Percentiles rank a stretch among this genome's conserved stretches.
Conservation (phyloP, 1,139 yeast genomes). For the Ogataea hybrid region DNA sequence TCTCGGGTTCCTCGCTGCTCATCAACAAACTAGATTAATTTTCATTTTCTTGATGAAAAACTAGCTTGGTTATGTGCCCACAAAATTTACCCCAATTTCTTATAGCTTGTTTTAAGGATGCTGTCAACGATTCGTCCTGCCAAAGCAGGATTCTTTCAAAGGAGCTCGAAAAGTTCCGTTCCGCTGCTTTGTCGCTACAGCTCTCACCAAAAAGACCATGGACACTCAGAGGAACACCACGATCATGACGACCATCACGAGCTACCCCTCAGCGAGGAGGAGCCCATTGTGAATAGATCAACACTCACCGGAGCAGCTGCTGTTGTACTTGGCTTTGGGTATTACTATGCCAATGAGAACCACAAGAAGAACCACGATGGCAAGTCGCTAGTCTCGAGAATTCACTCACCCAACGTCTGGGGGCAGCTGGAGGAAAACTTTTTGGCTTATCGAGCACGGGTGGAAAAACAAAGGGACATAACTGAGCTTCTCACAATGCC, state of each 20-base stretch:
- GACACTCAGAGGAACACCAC: conserved; percentile 2
- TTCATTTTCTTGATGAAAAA: not conserved
- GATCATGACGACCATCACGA: conserved; percentile 22
- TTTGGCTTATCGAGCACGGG: conserved; percentile 26
- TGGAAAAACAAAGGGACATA: conserved; percentile 24
- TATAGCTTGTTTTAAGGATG: not conserved
- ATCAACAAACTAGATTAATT: conserved; percentile 3
- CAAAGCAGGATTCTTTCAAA: not conserved
- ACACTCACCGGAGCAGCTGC: conserved; percentile 24
- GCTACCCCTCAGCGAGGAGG: conserved; percentile 27
- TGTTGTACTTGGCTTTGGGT: conserved; percentile 22
- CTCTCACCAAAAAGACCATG: not conserved
- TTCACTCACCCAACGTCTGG: conserved; percentile 18
- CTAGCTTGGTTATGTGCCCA: conserved; percentile 10
- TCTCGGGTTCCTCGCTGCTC: conserved; percentile 10
- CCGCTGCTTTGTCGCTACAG: not conserved
- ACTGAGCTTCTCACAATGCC: conserved; percentile 23
- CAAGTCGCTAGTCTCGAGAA: conserved; percentile 19
- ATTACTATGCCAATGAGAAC: conserved; percentile 21
- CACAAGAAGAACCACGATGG: conserved; percentile 29
- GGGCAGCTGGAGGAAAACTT: conserved; percentile 24
- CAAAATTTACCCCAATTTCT: conserved; percentile 9
- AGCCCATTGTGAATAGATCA: conserved; percentile 27
- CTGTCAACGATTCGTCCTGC: not conserved
- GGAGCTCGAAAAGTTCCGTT: not conserved